A percentile compares a stretch with the other conserved stretches of the same genome.
Conservation (phyloP, 2,329 filamentous ascomycete species). For the Colletotrichum sp. region DNA sequence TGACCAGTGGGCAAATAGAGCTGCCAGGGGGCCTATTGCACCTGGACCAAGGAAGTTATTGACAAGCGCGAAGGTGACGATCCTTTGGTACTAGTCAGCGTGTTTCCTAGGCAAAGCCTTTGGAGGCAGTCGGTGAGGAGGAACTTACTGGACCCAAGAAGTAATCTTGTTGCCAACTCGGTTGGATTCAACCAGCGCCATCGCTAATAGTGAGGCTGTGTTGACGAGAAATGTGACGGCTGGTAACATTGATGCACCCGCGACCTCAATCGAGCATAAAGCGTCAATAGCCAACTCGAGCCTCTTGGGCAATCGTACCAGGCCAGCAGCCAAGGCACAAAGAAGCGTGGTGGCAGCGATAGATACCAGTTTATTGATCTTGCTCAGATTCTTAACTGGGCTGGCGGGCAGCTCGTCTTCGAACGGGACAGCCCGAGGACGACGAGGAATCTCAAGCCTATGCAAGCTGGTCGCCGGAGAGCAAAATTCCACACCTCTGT, state of each 20-base stretch:
- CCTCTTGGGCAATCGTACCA: rapidly evolving
- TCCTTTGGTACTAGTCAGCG: background rate
- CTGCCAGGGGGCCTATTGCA: rapidly evolving
- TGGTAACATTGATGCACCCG: background rate
- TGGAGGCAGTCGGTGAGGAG: rapidly evolving
- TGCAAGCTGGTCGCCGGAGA: background rate
- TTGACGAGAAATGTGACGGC: background rate
- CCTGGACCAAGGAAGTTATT: background rate
- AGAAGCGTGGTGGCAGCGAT: background rate
- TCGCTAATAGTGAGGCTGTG: background rate
- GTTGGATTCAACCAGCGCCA: background rate
- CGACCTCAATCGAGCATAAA: rapidly evolving
- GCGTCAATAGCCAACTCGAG: background rate
- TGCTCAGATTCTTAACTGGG: background rate
- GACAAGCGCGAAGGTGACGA: background rate
- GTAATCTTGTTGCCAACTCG: background rate
- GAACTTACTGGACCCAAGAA: background rate
- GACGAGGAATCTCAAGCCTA: background rate
- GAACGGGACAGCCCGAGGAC: background rate
- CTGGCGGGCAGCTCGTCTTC: background rate
- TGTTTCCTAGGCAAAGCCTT: rapidly evolving
- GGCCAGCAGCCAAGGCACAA: background rate
- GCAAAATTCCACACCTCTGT: background rate
- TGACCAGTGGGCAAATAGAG: background rate
- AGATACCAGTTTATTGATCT: background rate